These are phyloP conservation scores for Aspergillus quadrilineatus DNA, from an alignment of 2,329 filamentous ascomycete genomes.

Conservation along the genomic window DNA sequence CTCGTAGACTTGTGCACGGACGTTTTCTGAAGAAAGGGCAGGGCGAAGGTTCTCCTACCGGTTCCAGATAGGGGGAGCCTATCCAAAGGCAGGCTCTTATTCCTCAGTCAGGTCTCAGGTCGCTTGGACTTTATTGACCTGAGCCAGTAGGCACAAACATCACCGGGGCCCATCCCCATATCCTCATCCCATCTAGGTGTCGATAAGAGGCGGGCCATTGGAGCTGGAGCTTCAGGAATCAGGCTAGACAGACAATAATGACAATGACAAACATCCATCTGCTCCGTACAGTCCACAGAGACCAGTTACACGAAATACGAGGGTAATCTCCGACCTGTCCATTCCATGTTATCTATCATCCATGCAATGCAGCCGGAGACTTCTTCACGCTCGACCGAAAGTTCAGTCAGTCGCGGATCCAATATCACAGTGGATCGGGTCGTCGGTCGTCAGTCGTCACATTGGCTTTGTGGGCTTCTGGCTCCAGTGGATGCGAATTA, in stretches of 20 bases:
- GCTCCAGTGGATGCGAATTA: neutral
- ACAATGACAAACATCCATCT: neutral
- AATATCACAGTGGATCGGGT: neutral
- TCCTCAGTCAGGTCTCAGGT: neutral
- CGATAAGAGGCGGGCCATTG: too few relatives aligned
- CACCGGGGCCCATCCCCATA: too few relatives aligned
- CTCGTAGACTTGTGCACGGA: neutral
- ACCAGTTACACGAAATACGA: constrained; percentile 1
- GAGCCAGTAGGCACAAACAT: too few relatives aligned
- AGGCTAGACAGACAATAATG: neutral
- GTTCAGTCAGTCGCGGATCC: neutral
- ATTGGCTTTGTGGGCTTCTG: neutral
- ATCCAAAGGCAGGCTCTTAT: neutral
- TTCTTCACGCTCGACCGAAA: neutral
- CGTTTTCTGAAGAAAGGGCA: neutral
- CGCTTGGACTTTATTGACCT: neutral
- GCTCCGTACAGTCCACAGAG: too few relatives aligned
- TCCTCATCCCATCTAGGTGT: too few relatives aligned
- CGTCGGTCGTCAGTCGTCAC: too few relatives aligned
- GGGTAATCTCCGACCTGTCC: constrained; percentile 1
- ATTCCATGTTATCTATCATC: neutral
- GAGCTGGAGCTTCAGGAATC: neutral
- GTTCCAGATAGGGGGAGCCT: neutral
- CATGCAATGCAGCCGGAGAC: neutral
- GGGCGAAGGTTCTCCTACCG: neutral